phyloP scores from a whole-genome alignment of 2,329 filamentous ascomycete species.

The Stagonosporopsis vannaccii region DNA sequence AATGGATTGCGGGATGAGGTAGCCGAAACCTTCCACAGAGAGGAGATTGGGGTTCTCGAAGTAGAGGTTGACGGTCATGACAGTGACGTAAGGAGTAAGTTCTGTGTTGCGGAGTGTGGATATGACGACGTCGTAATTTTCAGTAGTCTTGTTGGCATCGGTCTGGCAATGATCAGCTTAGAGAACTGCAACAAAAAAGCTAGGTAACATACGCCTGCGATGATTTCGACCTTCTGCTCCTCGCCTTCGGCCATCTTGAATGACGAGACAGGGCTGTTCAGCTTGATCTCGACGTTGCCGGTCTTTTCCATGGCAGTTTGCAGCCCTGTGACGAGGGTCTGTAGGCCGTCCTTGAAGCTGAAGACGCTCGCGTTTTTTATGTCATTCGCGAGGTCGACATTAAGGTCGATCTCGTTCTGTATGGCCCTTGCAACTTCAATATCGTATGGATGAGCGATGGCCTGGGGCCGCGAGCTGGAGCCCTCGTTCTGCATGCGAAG shows the following conservation, averaged over 20 bases:
- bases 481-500: constrained; percentile 28
- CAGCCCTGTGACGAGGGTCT: constrained; percentile 49
- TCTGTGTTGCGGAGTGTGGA: constrained; percentile 52
- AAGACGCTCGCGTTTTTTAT: constrained; percentile 50
- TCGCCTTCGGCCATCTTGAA: constrained; percentile 25
- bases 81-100: constrained; percentile 72
- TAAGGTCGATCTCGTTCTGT: constrained; percentile 46
- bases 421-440: constrained; percentile 32
- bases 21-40: constrained; percentile 80
- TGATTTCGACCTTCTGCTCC: constrained; percentile 31
- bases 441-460: constrained; percentile 34
- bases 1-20: constrained; percentile 82
- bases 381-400: constrained; percentile 40
- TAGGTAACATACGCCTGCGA: constrained; percentile 30
- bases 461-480: neutral
- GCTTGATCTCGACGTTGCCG: constrained; percentile 51
- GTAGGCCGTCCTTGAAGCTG: constrained; percentile 55
- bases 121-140: constrained; percentile 41
- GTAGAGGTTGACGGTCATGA: constrained; percentile 93
- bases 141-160: constrained; percentile 18
- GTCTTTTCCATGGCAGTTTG: constrained; percentile 46
- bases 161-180: constrained; percentile 26
- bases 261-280: constrained; percentile 38
- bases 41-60: constrained; percentile 72
- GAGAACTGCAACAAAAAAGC: neutral